A percentile compares a stretch with the other conserved stretches of the same genome.
Conservation (phyloP, 768 basidiomycete species). For the Termitomyces eurrhizus region DNA sequence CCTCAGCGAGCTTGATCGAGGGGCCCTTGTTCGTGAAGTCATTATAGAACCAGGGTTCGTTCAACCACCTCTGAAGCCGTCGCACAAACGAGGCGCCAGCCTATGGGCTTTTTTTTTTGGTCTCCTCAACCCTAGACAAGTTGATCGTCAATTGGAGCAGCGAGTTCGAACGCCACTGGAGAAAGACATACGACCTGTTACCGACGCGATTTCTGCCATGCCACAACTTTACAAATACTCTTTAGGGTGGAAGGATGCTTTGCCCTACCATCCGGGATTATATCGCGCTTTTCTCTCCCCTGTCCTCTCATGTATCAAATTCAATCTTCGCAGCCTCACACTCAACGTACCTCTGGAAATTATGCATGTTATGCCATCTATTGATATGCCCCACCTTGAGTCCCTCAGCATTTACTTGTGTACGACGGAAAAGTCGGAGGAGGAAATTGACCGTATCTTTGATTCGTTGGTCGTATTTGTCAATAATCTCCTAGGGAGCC, state of each 20-base stretch:
- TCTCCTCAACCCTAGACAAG: constrained; percentile 26
- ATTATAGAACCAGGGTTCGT: constrained; percentile 39
- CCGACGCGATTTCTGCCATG: constrained; percentile 28
- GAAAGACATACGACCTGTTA: constrained; percentile 33
- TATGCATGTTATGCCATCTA: constrained; percentile 28
- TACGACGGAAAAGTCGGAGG: constrained; percentile 23
- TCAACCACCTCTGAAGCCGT: constrained; percentile 28
- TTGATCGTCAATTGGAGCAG: constrained; percentile 27
- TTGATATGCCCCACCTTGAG: constrained; percentile 31
- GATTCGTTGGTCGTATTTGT: constrained; percentile 43
- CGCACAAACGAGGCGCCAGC: constrained; percentile 25
- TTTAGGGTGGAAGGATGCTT: constrained; percentile 36
- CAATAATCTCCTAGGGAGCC: constrained; percentile 35
- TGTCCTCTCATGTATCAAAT: constrained; percentile 28
- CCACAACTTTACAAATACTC: constrained; percentile 31
- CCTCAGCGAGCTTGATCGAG: constrained; percentile 23
- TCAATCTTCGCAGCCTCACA: constrained; percentile 27
- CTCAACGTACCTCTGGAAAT: constrained; percentile 37
- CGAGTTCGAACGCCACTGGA: constrained; percentile 30
- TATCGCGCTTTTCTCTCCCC: constrained; percentile 34
- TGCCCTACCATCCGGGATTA: constrained; percentile 30
- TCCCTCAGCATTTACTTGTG: constrained; percentile 32
- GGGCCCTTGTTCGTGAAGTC: constrained; percentile 29
- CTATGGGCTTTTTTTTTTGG: constrained; percentile 23
- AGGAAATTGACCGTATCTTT: constrained; percentile 31